Conservation (phyloP, 2,329 filamentous ascomycete species). For the Juglanconis sp. region DNA sequence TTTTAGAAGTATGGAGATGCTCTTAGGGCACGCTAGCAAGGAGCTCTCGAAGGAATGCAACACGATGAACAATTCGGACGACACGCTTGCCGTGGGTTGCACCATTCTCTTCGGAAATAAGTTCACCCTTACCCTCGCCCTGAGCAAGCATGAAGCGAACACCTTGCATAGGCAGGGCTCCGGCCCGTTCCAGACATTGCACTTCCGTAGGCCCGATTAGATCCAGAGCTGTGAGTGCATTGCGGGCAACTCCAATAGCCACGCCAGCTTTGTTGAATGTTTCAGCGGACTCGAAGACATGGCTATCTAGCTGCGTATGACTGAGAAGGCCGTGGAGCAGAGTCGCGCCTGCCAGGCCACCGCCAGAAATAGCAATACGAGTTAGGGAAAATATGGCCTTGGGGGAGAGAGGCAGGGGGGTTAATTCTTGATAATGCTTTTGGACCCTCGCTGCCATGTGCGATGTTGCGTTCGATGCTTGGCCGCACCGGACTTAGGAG, state of each 20-base stretch:
- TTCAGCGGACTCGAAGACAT: constrained; percentile 1
- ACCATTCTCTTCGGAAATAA: background rate
- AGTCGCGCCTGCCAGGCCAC: constrained; percentile 21
- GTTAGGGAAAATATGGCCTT: too few relatives aligned
- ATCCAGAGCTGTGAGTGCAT: background rate
- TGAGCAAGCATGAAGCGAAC: background rate
- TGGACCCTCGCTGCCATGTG: too few relatives aligned
- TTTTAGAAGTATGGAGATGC: constrained; percentile 24
- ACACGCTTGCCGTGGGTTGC: background rate
- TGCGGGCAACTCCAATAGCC: background rate
- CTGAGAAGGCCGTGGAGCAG: background rate
- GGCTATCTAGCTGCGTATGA: background rate
- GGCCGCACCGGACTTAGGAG: too few relatives aligned
- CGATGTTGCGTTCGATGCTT: too few relatives aligned
- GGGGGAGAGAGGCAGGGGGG: too few relatives aligned
- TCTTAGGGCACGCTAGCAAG: constrained; percentile 18
- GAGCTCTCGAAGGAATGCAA: constrained; percentile 20
- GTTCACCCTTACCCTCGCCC: background rate
- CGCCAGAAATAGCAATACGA: constrained; percentile 20
- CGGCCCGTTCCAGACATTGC: constrained; percentile 11
- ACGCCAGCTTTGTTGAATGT: background rate
- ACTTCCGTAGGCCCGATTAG: constrained; percentile 6
- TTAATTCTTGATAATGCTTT: too few relatives aligned
- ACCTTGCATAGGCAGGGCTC: background rate
- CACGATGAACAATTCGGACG: constrained; percentile 20